Base-by-base conservation (phyloP, 176 grass and related monocot genomes). In the Carex parvula region DNA sequence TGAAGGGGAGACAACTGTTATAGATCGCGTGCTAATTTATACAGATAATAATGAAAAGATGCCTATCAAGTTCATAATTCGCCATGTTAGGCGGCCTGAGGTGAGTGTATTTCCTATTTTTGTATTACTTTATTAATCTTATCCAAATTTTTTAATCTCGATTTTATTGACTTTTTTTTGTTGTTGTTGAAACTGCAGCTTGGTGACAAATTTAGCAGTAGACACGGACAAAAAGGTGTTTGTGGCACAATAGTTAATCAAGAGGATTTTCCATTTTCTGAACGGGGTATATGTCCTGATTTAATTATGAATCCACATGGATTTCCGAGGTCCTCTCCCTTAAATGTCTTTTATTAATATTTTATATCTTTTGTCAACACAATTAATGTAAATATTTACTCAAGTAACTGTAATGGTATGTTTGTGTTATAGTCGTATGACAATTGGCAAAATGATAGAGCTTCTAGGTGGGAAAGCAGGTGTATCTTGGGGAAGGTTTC, bases 401-500 rank as follows among this genome's bases (percentile, higher is more conserved):
- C 6, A 24, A 22, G 44, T 53, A 12, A 50, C 46, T 50, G 46
- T 50, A 62, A 29, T 41, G 29, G 22, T 88, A 41, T 9, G 41
- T 80, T 88, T 72, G 71, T 21, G 33, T 80, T 46, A 15, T 82
- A 97, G 92, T 91, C 92, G 95, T 69, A 98, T 98, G 95, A 98
- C 95, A 20, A 93, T 98, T 60, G 95, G 95, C 60, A 98, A 98
- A 91, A 98, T 98, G 95, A 98, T 98, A 81, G 95, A 98, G 71
- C 91, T 98, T 81, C 64, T 98, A 84, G 95, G 95, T 80, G 92
- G 95, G 77, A 98, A 98, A 83, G 95, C 95, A 84, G 95, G 95
- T 16, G 83, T 98, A n/a, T 98, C 92, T 89, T 91, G 84, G 6
- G 95, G 92, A 32, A 87, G 88, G 82, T 98, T 91, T 50, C 91